Evolutionary conservation across 495 filamentous ascomycete genomes (phyloP).

Genomic region (Penicillium bovifimosum): DNA sequence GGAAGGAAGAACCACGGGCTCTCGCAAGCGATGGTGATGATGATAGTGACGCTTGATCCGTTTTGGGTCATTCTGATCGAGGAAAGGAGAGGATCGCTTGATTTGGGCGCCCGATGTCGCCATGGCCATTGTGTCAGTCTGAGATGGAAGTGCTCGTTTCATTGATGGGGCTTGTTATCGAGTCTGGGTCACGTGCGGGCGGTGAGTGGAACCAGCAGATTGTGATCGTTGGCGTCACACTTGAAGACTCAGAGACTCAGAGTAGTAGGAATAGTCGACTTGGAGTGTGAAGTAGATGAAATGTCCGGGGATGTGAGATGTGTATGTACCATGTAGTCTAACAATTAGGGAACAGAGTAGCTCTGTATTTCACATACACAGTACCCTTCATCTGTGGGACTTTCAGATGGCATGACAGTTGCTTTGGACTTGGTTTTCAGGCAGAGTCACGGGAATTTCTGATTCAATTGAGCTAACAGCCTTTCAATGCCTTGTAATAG

Average conservation of each 20-base stretch:
- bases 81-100: conserved; percentile 40
- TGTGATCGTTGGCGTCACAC: no score
- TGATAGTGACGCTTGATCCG: conserved; percentile 43
- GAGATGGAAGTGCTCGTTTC: neutral
- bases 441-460: neutral
- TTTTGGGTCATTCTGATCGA: conserved; percentile 30
- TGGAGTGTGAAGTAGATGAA: neutral
- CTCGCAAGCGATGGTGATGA: conserved; percentile 41
- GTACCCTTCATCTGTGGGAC: neutral
- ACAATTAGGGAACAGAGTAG: neutral
- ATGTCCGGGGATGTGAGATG: no score
- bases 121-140: conserved; percentile 23
- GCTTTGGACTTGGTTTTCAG: neutral
- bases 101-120: conserved; percentile 27
- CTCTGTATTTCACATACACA: neutral
- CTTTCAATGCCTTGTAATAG: neutral
- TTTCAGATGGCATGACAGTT: neutral
- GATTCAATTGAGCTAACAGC: neutral
- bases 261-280: neutral
- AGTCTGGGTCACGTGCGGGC: conserved; percentile 1
- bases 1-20: conserved; percentile 27
- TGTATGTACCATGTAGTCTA: neutral
- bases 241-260: no score
- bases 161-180: neutral
- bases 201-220: neutral